Evolutionary conservation across 768 basidiomycete species (phyloP), one percentile per base, ranked within the genome.

Genomic region (Steccherinum ochraceum): DNA sequence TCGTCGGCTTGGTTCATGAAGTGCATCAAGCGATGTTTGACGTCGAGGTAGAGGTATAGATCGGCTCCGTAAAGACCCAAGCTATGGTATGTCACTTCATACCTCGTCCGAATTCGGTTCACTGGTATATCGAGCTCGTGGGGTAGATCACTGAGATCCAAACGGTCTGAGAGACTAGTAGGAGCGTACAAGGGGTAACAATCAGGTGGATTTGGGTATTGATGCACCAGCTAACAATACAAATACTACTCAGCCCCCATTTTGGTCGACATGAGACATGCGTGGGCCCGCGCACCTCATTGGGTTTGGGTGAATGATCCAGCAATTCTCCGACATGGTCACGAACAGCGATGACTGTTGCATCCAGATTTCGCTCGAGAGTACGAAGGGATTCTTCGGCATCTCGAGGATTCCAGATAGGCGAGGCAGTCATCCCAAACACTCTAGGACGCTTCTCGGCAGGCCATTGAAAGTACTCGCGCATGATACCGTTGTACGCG

Each of bases 361-460:
- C 77, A 63, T 89, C 77, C 64, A 92, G 57, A 57, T 86, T 89
- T 40, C 70, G 69, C 64, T 93, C 89, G 2, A 92, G 70, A 0
- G 72, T 72, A 19, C 70, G 61, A 18, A 94, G 68, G 2, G 87
- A 86, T 20, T 76, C 76, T 18, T 69, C 64, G 0, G 89, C 81
- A 48, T 89, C 78, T 55, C 79, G 84, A 12, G 80, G 75, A 55
- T 89, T 87, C 85, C 86, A 91, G 21, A 92, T 81, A 0, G 92
- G 92, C 16, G 89, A 92, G 0, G 93, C 93, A 0, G 93, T 94
- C 84, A 95, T 87, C 2, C 93, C 93, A 53, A 94, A 89, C n/a
- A 95, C 74, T 62, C 88, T 91, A 10, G 89, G 88, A n/a, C 85
- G 73, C 18, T 69, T 59, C 1, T 59, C 46, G 23, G 40, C 59